Evolutionary conservation across 495 filamentous ascomycete genomes (phyloP), one percentile per base, ranked within the genome.

Genomic region (Lasiosphaeris hirsuta): DNA sequence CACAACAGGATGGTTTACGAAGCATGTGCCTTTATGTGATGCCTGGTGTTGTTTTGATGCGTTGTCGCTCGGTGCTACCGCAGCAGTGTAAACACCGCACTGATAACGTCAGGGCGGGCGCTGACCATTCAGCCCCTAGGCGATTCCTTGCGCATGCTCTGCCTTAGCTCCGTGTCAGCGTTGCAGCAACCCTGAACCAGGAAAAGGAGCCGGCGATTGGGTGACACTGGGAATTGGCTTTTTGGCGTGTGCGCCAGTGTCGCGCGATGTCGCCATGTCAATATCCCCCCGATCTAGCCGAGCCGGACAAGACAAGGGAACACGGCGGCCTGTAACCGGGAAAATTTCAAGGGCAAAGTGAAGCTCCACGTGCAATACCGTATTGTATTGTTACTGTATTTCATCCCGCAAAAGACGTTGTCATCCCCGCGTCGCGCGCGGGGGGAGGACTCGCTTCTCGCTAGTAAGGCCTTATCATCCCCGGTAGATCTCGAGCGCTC

Each of bases 151-250:
- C 41, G 18, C 36, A 33, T 46, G 53, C 53, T 41, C 46, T 36
- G 43, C 53, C 14, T 47, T 55, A 54, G 51, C 30, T 30, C 18
- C 17, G 40, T 35, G 37, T 35, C 19, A 41, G 53, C 23, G 53
- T 55, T 39, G 40, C 53, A 55, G 42, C 49, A 40, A 38, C 36
- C 35, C 49, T 17, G 19, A 51, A 51, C 35, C 15, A 9, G n/a
- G 8, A 51, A 51, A 30, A 11, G 23, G 40, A 37, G 53, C 43
- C 15, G 42, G 10, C 4, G 53, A 45, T 47, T 54, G 53, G 43
- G 15, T 34, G 14, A 47, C 37, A 15, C 35, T 18, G 41, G 34
- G 41, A 47, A 47, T 55, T 36, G 15, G 41, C 18, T 23, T 30
- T 30, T 30, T 34, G 41, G 13, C 15, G 38, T 15, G 15, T 51